Conservation (phyloP, 2,329 filamentous ascomycete genomes). For the Ploettnerulaceae sp. region DNA sequence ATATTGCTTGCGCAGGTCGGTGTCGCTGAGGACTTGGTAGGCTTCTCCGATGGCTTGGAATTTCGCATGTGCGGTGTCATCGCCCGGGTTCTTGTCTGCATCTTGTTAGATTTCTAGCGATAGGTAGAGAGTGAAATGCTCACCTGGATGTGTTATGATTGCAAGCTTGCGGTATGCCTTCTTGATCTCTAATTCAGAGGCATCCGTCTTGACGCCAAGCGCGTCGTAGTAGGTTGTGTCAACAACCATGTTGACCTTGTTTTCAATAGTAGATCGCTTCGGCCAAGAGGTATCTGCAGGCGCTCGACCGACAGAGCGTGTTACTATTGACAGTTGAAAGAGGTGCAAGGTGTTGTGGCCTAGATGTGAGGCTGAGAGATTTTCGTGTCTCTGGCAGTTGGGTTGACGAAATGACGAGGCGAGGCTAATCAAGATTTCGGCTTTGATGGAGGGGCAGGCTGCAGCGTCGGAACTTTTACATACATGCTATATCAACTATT, state of each 20-base stretch:
- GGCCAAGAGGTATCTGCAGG: neutral
- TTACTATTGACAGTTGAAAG: slow-evolving; percentile 1
- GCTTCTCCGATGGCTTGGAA: slow-evolving; percentile 83
- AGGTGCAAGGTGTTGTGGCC: neutral
- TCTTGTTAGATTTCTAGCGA: neutral
- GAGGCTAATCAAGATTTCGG: slow-evolving; percentile 9
- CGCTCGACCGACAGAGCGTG: neutral
- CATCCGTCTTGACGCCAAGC: slow-evolving; percentile 77
- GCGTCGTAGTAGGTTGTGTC: slow-evolving; percentile 52
- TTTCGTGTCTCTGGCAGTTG: slow-evolving; percentile 11
- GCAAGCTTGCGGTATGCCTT: slow-evolving; percentile 94
- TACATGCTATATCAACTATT: no score
- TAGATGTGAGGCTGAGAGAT: slow-evolving; percentile 15
- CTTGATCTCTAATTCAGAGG: slow-evolving; percentile 89
- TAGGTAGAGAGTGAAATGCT: neutral
- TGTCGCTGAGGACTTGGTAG: slow-evolving; percentile 79
- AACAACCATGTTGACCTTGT: slow-evolving; percentile 28
- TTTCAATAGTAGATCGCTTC: neutral
- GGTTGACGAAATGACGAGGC: slow-evolving; percentile 19
- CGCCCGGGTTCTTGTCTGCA: slow-evolving; percentile 93
- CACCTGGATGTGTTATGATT: slow-evolving; percentile 70
- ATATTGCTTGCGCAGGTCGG: slow-evolving; percentile 83
- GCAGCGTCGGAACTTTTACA: neutral
- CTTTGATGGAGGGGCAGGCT: slow-evolving; percentile 9
- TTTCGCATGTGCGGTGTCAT: slow-evolving; percentile 87